phyloP scores from a whole-genome alignment of 1,284 basidiomycete species.

The Trichosporon sp. region DNA sequence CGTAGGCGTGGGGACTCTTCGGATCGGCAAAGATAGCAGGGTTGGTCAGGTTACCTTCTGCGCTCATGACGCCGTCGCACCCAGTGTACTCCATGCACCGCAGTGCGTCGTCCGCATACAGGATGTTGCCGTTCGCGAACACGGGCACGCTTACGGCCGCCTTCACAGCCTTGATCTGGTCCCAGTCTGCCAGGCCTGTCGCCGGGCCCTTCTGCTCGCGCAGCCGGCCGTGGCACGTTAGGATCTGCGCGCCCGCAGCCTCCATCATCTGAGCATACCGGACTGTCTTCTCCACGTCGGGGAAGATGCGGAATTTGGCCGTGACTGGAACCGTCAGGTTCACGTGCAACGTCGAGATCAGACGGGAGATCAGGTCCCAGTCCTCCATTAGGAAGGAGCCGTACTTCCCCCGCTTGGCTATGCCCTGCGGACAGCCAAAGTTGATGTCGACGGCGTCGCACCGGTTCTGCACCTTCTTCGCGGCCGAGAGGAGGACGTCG shows the following conservation, averaged over 20 bases:
- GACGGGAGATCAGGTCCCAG: slow-evolving; percentile 73
- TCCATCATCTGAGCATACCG: slow-evolving; percentile 94
- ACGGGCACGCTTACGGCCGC: slow-evolving; percentile 83
- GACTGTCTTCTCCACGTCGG: slow-evolving; percentile 77
- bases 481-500: slow-evolving; percentile 66
- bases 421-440: slow-evolving; percentile 93
- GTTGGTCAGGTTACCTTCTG: slow-evolving; percentile 93
- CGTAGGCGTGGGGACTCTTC: slow-evolving; percentile 54
- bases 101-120: slow-evolving; percentile 72
- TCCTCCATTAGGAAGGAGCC: slow-evolving; percentile 91
- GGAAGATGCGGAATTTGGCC: slow-evolving; percentile 91
- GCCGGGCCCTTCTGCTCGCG: slow-evolving; percentile 83
- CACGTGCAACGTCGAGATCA: slow-evolving; percentile 76
- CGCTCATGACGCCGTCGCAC: slow-evolving; percentile 88
- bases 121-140: slow-evolving; percentile 95
- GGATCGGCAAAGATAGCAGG: slow-evolving; percentile 65
- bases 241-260: slow-evolving; percentile 86
- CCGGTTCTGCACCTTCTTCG: slow-evolving; percentile 63
- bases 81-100: slow-evolving; percentile 74
- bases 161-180: slow-evolving; percentile 77
- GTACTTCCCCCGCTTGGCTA: slow-evolving; percentile 79
- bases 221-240: slow-evolving; percentile 87
- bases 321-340: slow-evolving; percentile 86
- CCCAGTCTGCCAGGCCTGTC: slow-evolving; percentile 75
- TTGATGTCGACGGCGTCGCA: slow-evolving; percentile 95